Base-by-base conservation (phyloP, 805 yeast species). In the Scheffersomyces spartinae region DNA sequence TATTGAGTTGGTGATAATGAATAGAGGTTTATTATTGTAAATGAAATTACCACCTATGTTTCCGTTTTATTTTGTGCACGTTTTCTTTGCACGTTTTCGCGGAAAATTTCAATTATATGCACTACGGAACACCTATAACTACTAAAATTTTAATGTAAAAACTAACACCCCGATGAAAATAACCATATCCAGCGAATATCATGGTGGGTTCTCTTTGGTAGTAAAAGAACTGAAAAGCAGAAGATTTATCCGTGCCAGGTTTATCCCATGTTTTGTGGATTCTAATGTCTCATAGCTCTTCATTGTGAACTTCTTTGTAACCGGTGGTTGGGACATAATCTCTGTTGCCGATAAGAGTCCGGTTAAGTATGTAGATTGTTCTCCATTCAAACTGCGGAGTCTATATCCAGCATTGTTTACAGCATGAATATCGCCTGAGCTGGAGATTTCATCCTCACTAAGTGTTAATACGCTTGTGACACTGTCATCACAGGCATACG, bases 141-240 rank as follows among this genome's bases (percentile, higher is more conserved):
- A n/a, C n/a, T n/a, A n/a, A n/a, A n/a, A n/a, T n/a, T n/a, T n/a
- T n/a, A n/a, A n/a, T n/a, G n/a, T n/a, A n/a, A n/a, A n/a, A n/a
- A n/a, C n/a, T n/a, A n/a, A n/a, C n/a, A n/a, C n/a, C n/a, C n/a
- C n/a, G n/a, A n/a, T n/a, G n/a, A n/a, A n/a, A n/a, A n/a, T n/a
- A n/a, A 7, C 20, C 13, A 14, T 9, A 11, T 21, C 24, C 15
- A 9, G 13, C 17, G 19, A 15, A 14, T 13, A 20, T 29, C 31
- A 52, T 16, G 57, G 49, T 2, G 63, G 64, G 25, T 61, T 61
- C 34, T 60, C 65, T 28, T 43, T 49, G 2, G 61, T 58, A 12
- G 54, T 47, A 34, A 49, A 60, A 0, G 64, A 61, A 28, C 57
- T 64, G 24, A 61, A 55, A 17, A 56, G 36, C 36, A 53, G 61